Evolutionary conservation across 208 protist species (phyloP).

Genomic region (Trypanosoma boissoni): DNA sequence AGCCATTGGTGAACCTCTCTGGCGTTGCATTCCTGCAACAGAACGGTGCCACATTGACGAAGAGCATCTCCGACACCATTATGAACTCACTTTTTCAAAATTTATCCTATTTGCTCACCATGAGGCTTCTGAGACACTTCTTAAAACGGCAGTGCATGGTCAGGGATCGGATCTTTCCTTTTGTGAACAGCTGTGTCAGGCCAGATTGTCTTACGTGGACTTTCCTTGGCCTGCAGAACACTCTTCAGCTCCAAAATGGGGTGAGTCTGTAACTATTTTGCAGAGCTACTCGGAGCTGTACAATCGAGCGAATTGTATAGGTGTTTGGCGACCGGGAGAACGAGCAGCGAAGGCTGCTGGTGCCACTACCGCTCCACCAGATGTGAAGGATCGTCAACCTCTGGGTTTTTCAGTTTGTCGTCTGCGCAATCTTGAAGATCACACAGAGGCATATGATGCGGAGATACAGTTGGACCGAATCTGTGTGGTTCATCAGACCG

Average conservation of each 20-base stretch:
- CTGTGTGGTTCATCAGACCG: constrained; percentile 36
- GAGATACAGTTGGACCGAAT: constrained; percentile 31
- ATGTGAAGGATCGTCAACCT: constrained; percentile 9
- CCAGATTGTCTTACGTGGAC: constrained; percentile 8
- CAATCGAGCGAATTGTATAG: constrained; percentile 18
- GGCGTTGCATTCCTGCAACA: constrained; percentile 39
- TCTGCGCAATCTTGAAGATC: constrained; percentile 21
- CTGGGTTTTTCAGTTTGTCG: constrained; percentile 22
- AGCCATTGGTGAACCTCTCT: constrained; percentile 50
- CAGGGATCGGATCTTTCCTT: constrained; percentile 14
- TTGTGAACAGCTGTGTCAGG: constrained; percentile 15
- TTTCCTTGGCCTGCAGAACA: constrained; percentile 29
- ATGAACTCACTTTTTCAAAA: constrained; percentile 20
- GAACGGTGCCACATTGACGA: constrained; percentile 13
- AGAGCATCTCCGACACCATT: constrained; percentile 21
- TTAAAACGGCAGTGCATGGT: constrained; percentile 10
- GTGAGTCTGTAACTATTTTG: constrained; percentile 16
- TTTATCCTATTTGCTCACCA: constrained; percentile 20
- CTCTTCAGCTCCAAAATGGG: constrained; percentile 23
- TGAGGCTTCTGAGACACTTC: constrained; percentile 4
- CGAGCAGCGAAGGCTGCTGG: not conserved
- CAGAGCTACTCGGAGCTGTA: constrained; percentile 30
- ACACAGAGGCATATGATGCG: constrained; percentile 28
- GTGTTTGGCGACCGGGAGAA: not conserved
- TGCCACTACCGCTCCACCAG: too few relatives aligned